These are phyloP conservation scores for Pseudogymnoascus sp. DNA, from an alignment of 2,329 filamentous ascomycete species.

Conservation along the genomic window DNA sequence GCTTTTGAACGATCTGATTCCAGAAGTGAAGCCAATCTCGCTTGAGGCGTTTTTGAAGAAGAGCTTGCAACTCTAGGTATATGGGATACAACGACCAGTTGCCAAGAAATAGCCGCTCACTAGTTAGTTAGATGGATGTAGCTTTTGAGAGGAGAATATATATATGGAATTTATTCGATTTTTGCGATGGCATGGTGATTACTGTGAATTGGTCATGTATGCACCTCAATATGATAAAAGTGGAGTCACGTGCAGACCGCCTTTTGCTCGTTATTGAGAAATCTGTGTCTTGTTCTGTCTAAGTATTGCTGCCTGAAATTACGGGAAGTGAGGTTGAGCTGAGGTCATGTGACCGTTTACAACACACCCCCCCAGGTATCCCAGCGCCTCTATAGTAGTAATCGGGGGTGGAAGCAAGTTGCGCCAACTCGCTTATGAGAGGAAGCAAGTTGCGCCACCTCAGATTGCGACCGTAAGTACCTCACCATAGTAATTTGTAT, in stretches of 20 bases:
- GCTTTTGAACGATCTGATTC: background rate
- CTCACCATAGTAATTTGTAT: too few relatives aligned
- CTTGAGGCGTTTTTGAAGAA: background rate
- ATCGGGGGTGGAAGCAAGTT: too few relatives aligned
- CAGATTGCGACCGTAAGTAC: too few relatives aligned
- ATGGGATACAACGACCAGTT: background rate
- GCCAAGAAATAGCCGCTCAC: background rate
- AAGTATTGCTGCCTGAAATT: too few relatives aligned
- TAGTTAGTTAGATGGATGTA: background rate
- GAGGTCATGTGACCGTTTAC: too few relatives aligned
- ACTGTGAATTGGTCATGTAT: background rate
- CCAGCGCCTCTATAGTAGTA: too few relatives aligned
- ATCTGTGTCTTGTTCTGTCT: too few relatives aligned
- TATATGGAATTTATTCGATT: background rate
- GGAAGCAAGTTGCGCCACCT: too few relatives aligned
- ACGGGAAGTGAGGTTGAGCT: too few relatives aligned
- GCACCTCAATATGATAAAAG: conserved; percentile 5
- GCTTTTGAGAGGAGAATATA: background rate
- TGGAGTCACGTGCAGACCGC: conserved; percentile 7
- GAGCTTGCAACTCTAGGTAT: background rate
- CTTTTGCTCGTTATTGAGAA: too few relatives aligned
- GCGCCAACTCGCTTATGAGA: too few relatives aligned
- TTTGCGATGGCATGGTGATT: background rate
- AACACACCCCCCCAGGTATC: too few relatives aligned
- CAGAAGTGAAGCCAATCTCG: background rate